These are phyloP conservation scores for Blepharisma undulans DNA, from an alignment of 169 alveolate species.

Conservation along the genomic window DNA sequence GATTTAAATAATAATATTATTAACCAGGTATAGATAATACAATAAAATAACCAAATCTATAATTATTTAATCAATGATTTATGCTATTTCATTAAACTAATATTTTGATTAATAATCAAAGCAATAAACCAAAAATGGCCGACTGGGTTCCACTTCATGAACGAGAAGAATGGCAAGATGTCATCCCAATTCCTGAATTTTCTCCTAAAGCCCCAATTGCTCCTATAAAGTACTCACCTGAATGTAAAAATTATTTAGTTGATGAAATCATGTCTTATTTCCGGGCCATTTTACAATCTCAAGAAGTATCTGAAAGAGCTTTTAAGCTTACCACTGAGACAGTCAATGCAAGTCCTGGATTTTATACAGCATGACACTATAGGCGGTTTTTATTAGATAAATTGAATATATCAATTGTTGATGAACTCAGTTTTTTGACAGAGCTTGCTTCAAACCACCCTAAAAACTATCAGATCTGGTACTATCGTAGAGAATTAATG, in stretches of 20 bases:
- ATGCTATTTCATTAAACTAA: not conserved
- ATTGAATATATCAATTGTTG: slow-evolving; percentile 38
- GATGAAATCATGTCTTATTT: slow-evolving; percentile 52
- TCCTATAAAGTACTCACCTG: not conserved
- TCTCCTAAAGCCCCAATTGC: slow-evolving; percentile 10
- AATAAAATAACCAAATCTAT: no score
- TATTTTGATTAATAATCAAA: not conserved
- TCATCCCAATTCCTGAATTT: slow-evolving; percentile 22
- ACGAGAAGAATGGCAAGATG: slow-evolving; percentile 7
- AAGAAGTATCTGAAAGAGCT: slow-evolving; percentile 59
- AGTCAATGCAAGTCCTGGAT: slow-evolving; percentile 51
- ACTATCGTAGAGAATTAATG: slow-evolving; percentile 68
- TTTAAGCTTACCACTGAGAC: slow-evolving; percentile 57
- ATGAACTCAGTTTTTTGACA: slow-evolving; percentile 61
- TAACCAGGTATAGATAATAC: no score
- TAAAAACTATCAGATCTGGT: slow-evolving; percentile 78
- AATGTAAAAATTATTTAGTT: slow-evolving; percentile 33
- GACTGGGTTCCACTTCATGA: not conserved
- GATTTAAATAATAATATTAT: no score
- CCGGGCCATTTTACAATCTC: slow-evolving; percentile 40
- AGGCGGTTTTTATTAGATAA: slow-evolving; percentile 64
- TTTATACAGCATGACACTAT: slow-evolving; percentile 67
- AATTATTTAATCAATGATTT: not conserved
- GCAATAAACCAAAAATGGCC: not conserved
- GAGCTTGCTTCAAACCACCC: slow-evolving; percentile 39